Base-by-base conservation (phyloP, 495 filamentous ascomycete genomes). In the Penicillium simplicissimum region DNA sequence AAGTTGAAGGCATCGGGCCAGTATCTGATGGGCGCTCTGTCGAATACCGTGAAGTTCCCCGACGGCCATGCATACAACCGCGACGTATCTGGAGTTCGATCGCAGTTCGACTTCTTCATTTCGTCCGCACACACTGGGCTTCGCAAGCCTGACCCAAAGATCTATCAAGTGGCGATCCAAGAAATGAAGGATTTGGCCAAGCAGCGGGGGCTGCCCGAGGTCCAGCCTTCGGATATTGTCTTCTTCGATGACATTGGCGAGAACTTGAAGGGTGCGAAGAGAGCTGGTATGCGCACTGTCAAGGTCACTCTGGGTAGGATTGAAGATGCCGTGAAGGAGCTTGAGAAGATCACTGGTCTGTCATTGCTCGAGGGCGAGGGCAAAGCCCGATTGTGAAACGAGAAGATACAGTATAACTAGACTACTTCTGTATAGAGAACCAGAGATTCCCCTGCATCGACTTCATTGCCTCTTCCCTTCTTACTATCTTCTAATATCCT, bases 161-260 rank as follows among this genome's bases (percentile, higher is more conserved):
- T 97, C 49, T 98, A 97, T 70, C 74, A 87, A 63, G 78, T 88
- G 49, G 89, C 93, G 8, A 63, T 97, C 52, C 69, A 80, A 51
- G 78, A 84, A 69, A 79, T 92, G 64, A 75, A 89, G 67, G 78
- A 80, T 61, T 82, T 82, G 60, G 84, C 85, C n/a, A 79, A 76
- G 72, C 74, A 74, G 55, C 79, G 71, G 60, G 84, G 82, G 13
- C 76, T 83, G 74, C 67, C 81, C 1, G 85, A 82, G 1, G 75
- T 93, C 0, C 74, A 75, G 61, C 75, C 90, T 0, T 81, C 78
- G 10, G 90, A 97, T 55, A 77, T 96, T 49, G 78, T 96, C 17
- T 98, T 98, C 73, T 73, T 97, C 52, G 95, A 98, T 79, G 95
- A 98, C 75, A 98, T 98, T 69, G 95, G 95, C 0, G 86, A 90